Conservation (phyloP, 2,329 filamentous ascomycete species). For the Diplodia mutila region DNA sequence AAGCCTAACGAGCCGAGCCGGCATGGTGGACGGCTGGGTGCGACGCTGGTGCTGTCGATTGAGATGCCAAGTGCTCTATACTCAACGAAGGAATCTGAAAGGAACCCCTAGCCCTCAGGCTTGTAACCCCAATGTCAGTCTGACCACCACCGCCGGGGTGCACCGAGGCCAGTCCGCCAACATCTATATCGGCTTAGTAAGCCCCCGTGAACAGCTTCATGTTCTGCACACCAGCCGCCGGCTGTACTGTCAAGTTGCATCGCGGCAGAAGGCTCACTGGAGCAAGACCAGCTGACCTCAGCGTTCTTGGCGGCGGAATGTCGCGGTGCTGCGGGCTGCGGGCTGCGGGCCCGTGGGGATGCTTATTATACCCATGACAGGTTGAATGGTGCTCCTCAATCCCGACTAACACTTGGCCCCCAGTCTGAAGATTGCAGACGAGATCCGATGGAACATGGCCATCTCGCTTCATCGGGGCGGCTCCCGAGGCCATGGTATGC, state of each 20-base stretch:
- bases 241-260: neutral
- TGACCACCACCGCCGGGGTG: neutral
- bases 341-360: neutral
- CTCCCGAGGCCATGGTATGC: conserved; percentile 22
- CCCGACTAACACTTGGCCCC: neutral
- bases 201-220: neutral
- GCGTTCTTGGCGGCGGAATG: neutral
- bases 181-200: neutral
- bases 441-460: conserved; percentile 8
- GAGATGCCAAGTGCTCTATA: neutral
- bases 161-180: neutral
- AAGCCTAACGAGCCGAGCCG: neutral
- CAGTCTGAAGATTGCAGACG: neutral
- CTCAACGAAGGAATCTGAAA: neutral
- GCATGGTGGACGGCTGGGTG: too few relatives aligned
- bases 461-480: conserved; percentile 15
- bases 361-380: neutral
- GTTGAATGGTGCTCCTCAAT: neutral
- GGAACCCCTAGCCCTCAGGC: neutral
- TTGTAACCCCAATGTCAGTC: neutral
- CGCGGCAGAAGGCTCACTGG: neutral
- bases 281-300: conserved; percentile 1
- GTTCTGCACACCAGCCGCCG: neutral
- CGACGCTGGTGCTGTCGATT: neutral
- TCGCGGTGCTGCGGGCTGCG: neutral